These are phyloP conservation scores for Trichoderma koningii DNA, from an alignment of 2,329 filamentous ascomycete genomes.

Conservation along the genomic window DNA sequence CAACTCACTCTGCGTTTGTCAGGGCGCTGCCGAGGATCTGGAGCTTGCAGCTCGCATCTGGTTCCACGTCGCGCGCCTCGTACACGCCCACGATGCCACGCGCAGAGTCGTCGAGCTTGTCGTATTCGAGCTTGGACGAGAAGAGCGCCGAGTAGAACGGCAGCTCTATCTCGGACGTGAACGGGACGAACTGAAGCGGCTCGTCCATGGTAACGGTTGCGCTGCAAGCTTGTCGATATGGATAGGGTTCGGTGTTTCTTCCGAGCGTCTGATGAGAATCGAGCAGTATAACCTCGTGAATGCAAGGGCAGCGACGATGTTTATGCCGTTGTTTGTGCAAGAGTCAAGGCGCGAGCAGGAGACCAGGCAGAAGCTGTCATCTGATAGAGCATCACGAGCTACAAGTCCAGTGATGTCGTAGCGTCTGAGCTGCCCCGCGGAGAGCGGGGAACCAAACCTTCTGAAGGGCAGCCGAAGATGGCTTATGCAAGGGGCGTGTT, in stretches of 20 bases:
- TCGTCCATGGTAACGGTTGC: conserved; percentile 50
- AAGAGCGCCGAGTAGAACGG: conserved; percentile 95
- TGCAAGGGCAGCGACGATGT: too few species aligned
- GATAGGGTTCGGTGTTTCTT: neutral
- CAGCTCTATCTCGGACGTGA: conserved; percentile 90
- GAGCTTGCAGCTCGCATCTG: conserved; percentile 80
- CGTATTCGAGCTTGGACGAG: conserved; percentile 90
- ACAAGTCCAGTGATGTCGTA: conserved; percentile 31
- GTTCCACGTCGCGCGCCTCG: conserved; percentile 74
- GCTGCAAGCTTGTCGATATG: neutral
- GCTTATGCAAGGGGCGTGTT: conserved; percentile 13
- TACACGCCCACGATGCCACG: conserved; percentile 86
- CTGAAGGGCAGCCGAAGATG: neutral
- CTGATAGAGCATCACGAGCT: conserved; percentile 34
- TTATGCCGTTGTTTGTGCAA: neutral
- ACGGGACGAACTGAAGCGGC: conserved; percentile 74
- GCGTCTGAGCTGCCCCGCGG: conserved; percentile 33
- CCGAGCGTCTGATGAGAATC: too few species aligned
- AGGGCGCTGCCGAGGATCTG: conserved; percentile 87
- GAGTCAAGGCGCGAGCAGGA: neutral
- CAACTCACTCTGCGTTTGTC: conserved; percentile 74
- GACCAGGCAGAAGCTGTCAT: conserved; percentile 30
- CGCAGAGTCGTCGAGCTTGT: conserved; percentile 93
- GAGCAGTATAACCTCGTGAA: too few species aligned
- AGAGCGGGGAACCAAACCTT: conserved; percentile 28